Evolutionary conservation across 495 filamentous ascomycete species (phyloP).

Genomic region (Clohesyomyces aquaticus): DNA sequence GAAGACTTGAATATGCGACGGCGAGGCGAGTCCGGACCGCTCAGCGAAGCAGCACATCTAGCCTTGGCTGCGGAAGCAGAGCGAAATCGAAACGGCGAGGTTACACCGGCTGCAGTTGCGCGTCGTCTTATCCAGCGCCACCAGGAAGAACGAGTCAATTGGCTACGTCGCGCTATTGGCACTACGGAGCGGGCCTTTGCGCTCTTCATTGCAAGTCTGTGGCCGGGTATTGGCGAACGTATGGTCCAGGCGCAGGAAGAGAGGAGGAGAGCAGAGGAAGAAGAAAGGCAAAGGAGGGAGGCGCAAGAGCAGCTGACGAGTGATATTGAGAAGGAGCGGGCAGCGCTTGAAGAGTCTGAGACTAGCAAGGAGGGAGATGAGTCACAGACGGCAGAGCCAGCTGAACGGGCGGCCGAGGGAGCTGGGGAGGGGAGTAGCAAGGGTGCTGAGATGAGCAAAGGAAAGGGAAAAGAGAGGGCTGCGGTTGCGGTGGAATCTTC

Average conservation of each 20-base stretch:
- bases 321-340: conserved; percentile 44
- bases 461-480: no score
- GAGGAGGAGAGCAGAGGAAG: conserved; percentile 37
- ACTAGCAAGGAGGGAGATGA: background rate
- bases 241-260: conserved; percentile 67
- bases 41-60: background rate
- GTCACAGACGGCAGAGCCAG: no score
- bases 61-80: background rate
- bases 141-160: conserved; percentile 53
- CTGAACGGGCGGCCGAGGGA: no score
- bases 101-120: conserved; percentile 58
- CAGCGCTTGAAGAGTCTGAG: conserved; percentile 11
- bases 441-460: no score
- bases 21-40: background rate
- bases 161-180: conserved; percentile 62
- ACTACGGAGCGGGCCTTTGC: conserved; percentile 74
- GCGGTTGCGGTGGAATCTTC: no score
- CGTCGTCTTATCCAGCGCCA: conserved; percentile 59
- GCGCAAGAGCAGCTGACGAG: conserved; percentile 44
- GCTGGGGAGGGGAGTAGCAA: no score
- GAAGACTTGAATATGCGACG: no score
- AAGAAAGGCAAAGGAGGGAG: conserved; percentile 12
- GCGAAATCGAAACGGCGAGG: conserved; percentile 6
- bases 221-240: conserved; percentile 82
- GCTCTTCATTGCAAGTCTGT: conserved; percentile 81